phyloP scores from a whole-genome alignment of 306 rosid genomes.

The Quercus parvula region DNA sequence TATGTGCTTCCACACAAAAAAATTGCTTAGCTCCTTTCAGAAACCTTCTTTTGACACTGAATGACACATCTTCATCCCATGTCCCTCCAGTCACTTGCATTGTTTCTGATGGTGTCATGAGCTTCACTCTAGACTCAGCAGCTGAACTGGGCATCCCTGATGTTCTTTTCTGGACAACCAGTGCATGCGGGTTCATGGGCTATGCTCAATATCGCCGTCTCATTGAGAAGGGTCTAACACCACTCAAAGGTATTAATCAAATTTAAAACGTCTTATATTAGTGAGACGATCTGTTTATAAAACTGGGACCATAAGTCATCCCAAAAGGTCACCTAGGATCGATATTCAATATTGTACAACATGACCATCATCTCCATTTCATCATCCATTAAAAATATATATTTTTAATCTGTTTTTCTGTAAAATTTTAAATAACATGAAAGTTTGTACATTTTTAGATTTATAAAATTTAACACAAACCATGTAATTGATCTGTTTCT shows the following conservation, averaged over 20 bases:
- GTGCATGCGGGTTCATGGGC: constrained; percentile 54
- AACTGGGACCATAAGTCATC: no score
- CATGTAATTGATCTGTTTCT: no score
- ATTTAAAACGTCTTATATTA: no score
- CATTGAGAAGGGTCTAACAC: constrained; percentile 27
- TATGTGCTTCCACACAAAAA: constrained; percentile 31
- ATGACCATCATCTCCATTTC: no score
- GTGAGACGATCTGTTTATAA: no score
- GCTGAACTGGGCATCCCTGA: constrained; percentile 37
- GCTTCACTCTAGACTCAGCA: constrained; percentile 51
- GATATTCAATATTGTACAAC: no score
- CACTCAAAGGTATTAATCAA: constrained; percentile 49
- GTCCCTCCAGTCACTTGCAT: constrained; percentile 46
- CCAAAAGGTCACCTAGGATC: no score
- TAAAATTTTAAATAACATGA: no score
- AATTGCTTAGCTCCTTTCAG: constrained; percentile 39
- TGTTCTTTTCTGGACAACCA: constrained; percentile 42
- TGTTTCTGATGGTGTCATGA: constrained; percentile 44
- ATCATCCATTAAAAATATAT: no score
- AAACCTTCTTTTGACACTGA: constrained; percentile 36
- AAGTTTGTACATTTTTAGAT: no score
- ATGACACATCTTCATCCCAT: not conserved
- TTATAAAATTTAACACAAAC: no score
- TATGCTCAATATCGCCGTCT: constrained; percentile 24
- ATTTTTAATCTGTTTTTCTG: no score